Evolutionary conservation across 2,329 filamentous ascomycete genomes (phyloP), one percentile per base, ranked within the genome.

Genomic region (Alternaria arbusti): DNA sequence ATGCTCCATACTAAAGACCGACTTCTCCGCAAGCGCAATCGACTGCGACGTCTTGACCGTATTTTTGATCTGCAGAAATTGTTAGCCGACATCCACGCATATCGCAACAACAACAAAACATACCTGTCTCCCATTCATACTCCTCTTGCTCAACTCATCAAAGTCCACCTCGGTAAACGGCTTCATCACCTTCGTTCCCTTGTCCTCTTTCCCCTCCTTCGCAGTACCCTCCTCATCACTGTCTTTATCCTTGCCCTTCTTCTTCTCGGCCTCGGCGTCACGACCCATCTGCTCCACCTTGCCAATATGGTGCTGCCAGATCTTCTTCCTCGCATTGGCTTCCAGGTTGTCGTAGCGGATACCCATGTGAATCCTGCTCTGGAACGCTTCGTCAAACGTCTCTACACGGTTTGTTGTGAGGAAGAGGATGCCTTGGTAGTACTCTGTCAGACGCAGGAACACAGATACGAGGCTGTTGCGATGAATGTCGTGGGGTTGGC

Each of bases 341-440:
- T 89, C 89, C 9, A 97, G 85, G 52, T 91, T 88, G 43, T 91
- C 91, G 79, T 97, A 97, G 26, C 91, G 86, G 9, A 97, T 84
- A 0, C 93, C 92, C 71, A 97, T 90, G 78, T 97, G 93, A 65
- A 97, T 96, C 23, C 94, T 88, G 17, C 49, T 51, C 76, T 96
- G 91, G 84, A 97, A 97, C 0, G 94, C 94, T 65, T 96, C 92
- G 71, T 97, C 94, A 73, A 97, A 96, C 0, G 92, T 94, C 82
- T 91, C 88, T 1, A 96, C 92, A 2, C 93, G 88, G 77, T 97
- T 97, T 3, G 94, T 97, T 0, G 94, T 97, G 25, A 97, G 81
- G 82, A 97, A 96, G 5, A 97, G 79, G 57, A 97, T 96, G 4
- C 94, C 94, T 75, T 96, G 92, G 81, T 96, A 97, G 78, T 97